These are phyloP conservation scores for Elaphomyces granulatus DNA, from an alignment of 495 filamentous ascomycete genomes.

Conservation along the genomic window DNA sequence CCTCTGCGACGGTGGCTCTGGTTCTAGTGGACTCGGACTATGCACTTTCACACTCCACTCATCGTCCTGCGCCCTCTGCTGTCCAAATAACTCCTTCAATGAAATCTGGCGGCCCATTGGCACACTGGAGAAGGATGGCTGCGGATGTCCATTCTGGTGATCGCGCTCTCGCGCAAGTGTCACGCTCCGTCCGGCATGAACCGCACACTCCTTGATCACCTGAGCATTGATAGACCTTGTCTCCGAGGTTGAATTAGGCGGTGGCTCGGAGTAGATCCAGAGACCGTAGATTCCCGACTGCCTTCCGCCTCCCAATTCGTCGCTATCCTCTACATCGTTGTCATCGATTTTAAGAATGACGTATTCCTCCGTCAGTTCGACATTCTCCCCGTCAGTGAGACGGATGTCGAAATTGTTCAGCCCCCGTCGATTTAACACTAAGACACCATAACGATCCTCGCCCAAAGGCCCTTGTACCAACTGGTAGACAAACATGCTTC, in stretches of 20 bases:
- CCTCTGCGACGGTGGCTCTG: slow-evolving; percentile 7
- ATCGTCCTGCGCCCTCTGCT: slow-evolving; percentile 38
- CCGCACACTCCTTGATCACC: slow-evolving; percentile 40
- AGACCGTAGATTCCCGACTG: slow-evolving; percentile 36
- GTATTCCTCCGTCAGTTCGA: slow-evolving; percentile 46
- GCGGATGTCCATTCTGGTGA: slow-evolving; percentile 25
- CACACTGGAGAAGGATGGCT: slow-evolving; percentile 20
- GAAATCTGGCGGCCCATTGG: slow-evolving; percentile 41
- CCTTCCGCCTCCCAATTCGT: not conserved
- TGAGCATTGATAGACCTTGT: slow-evolving; percentile 35
- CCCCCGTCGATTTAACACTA: slow-evolving; percentile 46
- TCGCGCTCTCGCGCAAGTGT: slow-evolving; percentile 28
- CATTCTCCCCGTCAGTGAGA: slow-evolving; percentile 36
- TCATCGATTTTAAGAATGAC: slow-evolving; percentile 40
- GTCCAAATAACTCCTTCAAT: slow-evolving; percentile 40
- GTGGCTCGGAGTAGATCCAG: slow-evolving; percentile 49
- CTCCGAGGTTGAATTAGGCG: slow-evolving; percentile 39
- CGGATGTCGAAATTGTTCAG: slow-evolving; percentile 43
- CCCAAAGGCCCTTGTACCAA: slow-evolving; percentile 30
- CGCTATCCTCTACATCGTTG: slow-evolving; percentile 7
- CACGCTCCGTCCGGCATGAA: slow-evolving; percentile 32
- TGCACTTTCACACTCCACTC: slow-evolving; percentile 36
- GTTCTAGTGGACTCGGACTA: slow-evolving; percentile 16
- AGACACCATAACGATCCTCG: slow-evolving; percentile 41
- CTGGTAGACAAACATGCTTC: slow-evolving; percentile 68